phyloP scores from a whole-genome alignment of 345 rosid species.

The Gossypium raimondii region DNA sequence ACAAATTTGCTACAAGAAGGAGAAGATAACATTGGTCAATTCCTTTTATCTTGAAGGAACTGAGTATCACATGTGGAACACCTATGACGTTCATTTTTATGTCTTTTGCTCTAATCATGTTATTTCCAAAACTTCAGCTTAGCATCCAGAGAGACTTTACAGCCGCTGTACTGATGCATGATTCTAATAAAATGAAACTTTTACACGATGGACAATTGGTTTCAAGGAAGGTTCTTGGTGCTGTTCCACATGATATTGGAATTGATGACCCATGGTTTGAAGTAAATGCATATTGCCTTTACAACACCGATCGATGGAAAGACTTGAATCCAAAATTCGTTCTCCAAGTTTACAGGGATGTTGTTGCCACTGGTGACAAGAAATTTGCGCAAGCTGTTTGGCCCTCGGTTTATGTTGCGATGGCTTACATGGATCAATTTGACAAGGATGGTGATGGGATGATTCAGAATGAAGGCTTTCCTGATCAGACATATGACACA shows the following conservation, averaged over 20 bases:
- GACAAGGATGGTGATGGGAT: conserved; percentile 93
- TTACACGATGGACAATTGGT: conserved; percentile 58
- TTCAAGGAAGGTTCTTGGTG: conserved; percentile 81
- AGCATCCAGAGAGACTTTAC: conserved; percentile 94
- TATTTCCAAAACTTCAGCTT: conserved; percentile 86
- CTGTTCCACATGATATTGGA: conserved; percentile 93
- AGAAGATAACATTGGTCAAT: conserved; percentile 93
- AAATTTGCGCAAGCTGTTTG: conserved; percentile 77
- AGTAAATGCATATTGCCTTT: conserved; percentile 69
- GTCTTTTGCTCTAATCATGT: conserved; percentile 80
- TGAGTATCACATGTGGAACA: conserved; percentile 94
- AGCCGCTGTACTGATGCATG: conserved; percentile 88
- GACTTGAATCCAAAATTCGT: conserved; percentile 93
- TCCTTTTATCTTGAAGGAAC: conserved; percentile 84
- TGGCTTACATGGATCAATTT: conserved; percentile 90
- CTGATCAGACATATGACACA: conserved; percentile 96
- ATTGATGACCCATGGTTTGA: conserved; percentile 84
- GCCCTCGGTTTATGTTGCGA: conserved; percentile 87
- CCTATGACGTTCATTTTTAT: conserved; percentile 93
- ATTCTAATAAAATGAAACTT: conserved; percentile 62
- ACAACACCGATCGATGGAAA: conserved; percentile 79
- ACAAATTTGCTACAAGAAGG: conserved; percentile 81
- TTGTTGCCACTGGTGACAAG: conserved; percentile 79
- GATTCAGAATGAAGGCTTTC: conserved; percentile 95
- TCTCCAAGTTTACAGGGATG: conserved; percentile 88